A percentile compares a stretch with the other conserved stretches of the same genome.
Conservation (phyloP, 331 rosid species). For the Acacia concinna region DNA sequence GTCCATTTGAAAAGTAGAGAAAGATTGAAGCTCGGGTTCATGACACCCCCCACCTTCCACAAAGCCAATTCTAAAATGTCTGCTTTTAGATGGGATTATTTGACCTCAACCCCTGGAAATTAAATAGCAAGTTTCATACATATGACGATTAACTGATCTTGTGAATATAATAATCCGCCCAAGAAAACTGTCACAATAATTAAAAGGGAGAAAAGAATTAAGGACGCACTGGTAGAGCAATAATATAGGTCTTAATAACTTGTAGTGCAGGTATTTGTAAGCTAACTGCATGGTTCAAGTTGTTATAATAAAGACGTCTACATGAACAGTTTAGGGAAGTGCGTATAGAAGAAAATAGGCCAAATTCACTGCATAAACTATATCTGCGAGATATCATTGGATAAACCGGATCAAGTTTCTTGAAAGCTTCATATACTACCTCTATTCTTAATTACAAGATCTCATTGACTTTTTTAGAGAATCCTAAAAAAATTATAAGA, state of each 20-base stretch:
- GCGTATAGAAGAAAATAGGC: not conserved
- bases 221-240: not conserved
- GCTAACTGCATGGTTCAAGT: constrained; percentile 32
- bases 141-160: not conserved
- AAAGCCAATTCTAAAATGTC: constrained; percentile 2
- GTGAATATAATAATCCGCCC: not conserved
- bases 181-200: not conserved
- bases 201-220: not conserved
- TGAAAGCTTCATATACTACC: not conserved
- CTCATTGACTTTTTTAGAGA: too few relatives aligned
- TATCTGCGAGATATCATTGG: constrained; percentile 2
- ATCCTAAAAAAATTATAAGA: too few relatives aligned
- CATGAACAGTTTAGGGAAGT: constrained; percentile 24
- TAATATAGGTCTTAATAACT: constrained; percentile 9
- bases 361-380: constrained; percentile 24
- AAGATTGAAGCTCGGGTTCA: not conserved
- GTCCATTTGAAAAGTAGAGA: not conserved
- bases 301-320: constrained; percentile 24
- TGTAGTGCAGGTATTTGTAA: not conserved
- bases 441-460: too few relatives aligned
- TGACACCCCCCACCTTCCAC: not conserved
- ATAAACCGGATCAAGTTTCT: not conserved
- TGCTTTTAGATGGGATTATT: not conserved
- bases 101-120: constrained; percentile 18
- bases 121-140: not conserved